Evolutionary conservation across 2,329 filamentous ascomycete genomes (phyloP).

Genomic region (Fonsecaea pedrosoi): DNA sequence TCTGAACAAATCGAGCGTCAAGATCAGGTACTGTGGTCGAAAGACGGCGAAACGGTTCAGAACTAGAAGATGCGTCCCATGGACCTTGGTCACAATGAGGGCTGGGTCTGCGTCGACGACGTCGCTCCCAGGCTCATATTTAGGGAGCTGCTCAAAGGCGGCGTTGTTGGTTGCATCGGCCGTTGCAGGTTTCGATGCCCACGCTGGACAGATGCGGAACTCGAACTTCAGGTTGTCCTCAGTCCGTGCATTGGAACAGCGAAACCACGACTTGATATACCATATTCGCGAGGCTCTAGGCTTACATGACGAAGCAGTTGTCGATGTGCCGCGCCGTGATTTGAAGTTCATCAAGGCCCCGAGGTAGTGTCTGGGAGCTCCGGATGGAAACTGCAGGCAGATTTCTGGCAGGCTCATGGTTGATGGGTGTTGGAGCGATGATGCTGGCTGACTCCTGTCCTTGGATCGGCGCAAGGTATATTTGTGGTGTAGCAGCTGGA

Average conservation of each 20-base stretch:
- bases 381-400: background rate
- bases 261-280: background rate
- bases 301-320: constrained; percentile 17
- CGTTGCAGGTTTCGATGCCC: constrained; percentile 11
- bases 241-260: background rate
- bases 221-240: constrained; percentile 4
- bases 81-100: constrained; percentile 32
- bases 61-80: constrained; percentile 35
- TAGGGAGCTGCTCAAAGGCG: constrained; percentile 4
- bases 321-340: constrained; percentile 19
- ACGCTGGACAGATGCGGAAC: constrained; percentile 15
- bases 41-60: constrained; percentile 39
- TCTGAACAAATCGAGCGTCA: constrained; percentile 48
- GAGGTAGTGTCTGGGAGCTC: constrained; percentile 1
- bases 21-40: constrained; percentile 47
- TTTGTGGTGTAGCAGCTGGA: background rate
- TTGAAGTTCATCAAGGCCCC: constrained; percentile 3
- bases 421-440: background rate
- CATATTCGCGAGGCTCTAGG: constrained; percentile 4
- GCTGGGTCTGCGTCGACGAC: constrained; percentile 41
- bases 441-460: background rate
- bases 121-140: constrained; percentile 29
- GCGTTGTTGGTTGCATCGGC: constrained; percentile 1
- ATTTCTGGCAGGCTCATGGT: background rate
- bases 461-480: background rate